phyloP scores from a whole-genome alignment of 2,329 filamentous ascomycete species.

The Grosmannia penicillata region DNA sequence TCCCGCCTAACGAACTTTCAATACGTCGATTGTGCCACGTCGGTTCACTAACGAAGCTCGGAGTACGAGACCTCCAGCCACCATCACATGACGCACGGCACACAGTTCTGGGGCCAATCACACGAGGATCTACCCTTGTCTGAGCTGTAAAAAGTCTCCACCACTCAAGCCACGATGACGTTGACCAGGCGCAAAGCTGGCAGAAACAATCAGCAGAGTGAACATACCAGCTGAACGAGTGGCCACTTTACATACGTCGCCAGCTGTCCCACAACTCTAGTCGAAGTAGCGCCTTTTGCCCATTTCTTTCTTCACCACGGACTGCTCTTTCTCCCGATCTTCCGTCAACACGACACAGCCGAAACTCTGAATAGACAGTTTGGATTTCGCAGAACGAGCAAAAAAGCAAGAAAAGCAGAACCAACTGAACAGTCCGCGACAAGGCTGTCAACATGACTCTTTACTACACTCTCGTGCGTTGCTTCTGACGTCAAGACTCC shows the following conservation, averaged over 20 bases:
- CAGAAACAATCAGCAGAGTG: neutral
- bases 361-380: neutral
- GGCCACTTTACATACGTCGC: neutral
- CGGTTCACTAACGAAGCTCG: too few relatives aligned
- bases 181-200: neutral
- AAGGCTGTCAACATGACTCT: conserved; percentile 34
- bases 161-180: conserved; percentile 3
- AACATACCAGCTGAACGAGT: neutral
- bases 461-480: conserved; percentile 36
- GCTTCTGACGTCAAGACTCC: neutral
- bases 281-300: neutral
- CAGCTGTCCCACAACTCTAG: neutral
- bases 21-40: too few relatives aligned
- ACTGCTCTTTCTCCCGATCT: too few relatives aligned
- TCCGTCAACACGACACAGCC: too few relatives aligned
- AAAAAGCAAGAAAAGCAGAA: too few relatives aligned
- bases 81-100: too few relatives aligned
- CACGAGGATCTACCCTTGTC: neutral
- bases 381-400: neutral
- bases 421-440: neutral
- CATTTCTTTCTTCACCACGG: too few relatives aligned
- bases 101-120: too few relatives aligned
- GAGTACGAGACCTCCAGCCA: too few relatives aligned
- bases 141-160: neutral
- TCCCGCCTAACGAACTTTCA: too few relatives aligned